Base-by-base conservation (phyloP, 1,139 yeast species). In the Pneumocystis murina region DNA sequence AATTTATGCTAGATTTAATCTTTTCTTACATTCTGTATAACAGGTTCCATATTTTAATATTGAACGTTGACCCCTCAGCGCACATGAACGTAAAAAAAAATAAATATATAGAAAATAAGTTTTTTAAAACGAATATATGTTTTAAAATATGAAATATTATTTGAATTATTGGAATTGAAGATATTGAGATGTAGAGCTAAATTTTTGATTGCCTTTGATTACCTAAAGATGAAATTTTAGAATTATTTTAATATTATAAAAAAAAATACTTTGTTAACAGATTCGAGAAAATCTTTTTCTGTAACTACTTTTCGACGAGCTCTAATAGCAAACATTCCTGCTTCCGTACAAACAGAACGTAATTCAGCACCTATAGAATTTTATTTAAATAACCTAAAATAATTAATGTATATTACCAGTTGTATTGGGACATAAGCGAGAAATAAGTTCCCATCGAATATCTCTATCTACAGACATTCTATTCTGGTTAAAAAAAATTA, bases 261-360 rank as follows among this genome's bases (percentile, higher is more conserved):
- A 41, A 17, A 17, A 10, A 24, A 12, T 68, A 92, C 99, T 80
- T 92, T 92, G 71, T 94, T 97, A 64, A 92, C 98, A 40, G 98
- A 96, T 71, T 92, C 89, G 71, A 92, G 80, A 80, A 92, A 92
- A 76, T 92, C 98, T 80, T 92, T 92, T 75, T 92, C 98, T 62
- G 92, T 86, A 58, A 98, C 97, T 64, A 92, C 96, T 80, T 92
- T 92, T 79, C 97, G 84, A 76, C 98, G 84, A 20, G 97, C 96
- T 73, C 99, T 84, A 66, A 92, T 92, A 62, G 98, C 98, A 80
- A 90, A 92, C 98, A 92, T 92, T 71, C 98, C 99, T 5, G 97
- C 97, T 76, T 91, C 97, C 1, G 97, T 91, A 76, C 97, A 90
- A 35, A 91, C 97, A 14, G 95, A 87, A 73, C 96, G 84, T 71